Evolutionary conservation across 345 rosid genomes (phyloP).

Genomic region (Camelina neglecta): DNA sequence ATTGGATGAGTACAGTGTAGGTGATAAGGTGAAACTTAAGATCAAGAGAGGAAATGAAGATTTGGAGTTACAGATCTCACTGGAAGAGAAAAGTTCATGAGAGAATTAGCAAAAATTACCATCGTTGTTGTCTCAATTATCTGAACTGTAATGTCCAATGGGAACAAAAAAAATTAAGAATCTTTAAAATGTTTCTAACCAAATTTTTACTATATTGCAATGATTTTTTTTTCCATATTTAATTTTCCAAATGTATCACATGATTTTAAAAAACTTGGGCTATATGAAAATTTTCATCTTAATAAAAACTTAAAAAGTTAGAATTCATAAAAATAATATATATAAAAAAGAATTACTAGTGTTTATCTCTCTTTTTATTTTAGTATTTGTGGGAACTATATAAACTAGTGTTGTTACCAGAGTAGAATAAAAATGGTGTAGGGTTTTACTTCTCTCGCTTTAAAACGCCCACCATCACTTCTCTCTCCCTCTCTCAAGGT

Average conservation of each 20-base stretch:
- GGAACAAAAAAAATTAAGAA: not conserved
- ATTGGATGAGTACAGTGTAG: slow-evolving; percentile 81
- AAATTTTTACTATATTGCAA: not conserved
- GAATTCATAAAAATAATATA: too few relatives aligned
- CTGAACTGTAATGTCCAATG: slow-evolving; percentile 14
- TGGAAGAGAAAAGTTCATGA: slow-evolving; percentile 70
- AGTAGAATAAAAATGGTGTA: not conserved
- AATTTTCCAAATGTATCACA: not conserved
- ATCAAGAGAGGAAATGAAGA: slow-evolving; percentile 72
- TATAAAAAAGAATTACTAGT: too few relatives aligned
- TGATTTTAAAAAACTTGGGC: too few relatives aligned
- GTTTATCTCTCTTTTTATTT: too few relatives aligned
- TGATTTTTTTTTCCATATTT: not conserved
- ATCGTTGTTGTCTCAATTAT: slow-evolving; percentile 12
- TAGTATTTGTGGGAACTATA: too few relatives aligned
- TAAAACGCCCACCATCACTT: slow-evolving; percentile 3
- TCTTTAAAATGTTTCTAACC: not conserved
- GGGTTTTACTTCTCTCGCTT: slow-evolving; percentile 31
- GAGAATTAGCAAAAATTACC: slow-evolving; percentile 17
- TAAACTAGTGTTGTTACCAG: too few relatives aligned
- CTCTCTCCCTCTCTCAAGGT: slow-evolving; percentile 1
- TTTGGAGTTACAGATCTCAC: slow-evolving; percentile 60
- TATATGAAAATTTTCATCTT: too few relatives aligned
- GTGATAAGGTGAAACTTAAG: slow-evolving; percentile 67
- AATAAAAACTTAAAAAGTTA: too few relatives aligned